phyloP scores from a whole-genome alignment of 257 asterid genomes.

The Solanum pinnatisectum region DNA sequence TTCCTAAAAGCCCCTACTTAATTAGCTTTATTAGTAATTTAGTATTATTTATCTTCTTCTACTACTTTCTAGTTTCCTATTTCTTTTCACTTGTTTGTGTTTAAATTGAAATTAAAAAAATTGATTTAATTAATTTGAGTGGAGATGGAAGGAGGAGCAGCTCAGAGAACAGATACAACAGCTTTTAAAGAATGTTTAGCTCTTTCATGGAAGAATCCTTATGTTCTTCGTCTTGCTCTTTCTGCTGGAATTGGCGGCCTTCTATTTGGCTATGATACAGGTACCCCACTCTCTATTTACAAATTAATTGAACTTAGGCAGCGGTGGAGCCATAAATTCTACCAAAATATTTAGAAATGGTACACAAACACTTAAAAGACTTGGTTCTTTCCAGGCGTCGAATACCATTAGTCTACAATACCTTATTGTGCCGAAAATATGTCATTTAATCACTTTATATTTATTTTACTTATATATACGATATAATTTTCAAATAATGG shows the following conservation, averaged over 20 bases:
- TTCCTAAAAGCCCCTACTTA: background rate
- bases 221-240: conserved; percentile 41
- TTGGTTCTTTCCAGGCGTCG: no score
- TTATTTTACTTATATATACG: no score
- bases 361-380: no score
- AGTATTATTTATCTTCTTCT: background rate
- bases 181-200: conserved; percentile 27
- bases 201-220: conserved; percentile 21
- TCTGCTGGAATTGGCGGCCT: conserved; percentile 51
- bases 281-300: background rate
- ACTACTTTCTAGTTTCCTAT: background rate
- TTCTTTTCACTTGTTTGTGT: background rate
- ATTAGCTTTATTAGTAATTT: background rate
- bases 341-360: no score
- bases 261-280: conserved; percentile 46
- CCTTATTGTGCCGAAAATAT: no score
- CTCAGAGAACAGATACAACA: conserved; percentile 9
- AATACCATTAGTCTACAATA: no score
- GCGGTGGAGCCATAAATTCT: no score
- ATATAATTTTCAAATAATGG: no score
- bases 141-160: conserved; percentile 22
- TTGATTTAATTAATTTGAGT: background rate
- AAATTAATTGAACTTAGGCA: no score
- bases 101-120: background rate
- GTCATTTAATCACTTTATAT: no score